These are phyloP conservation scores for Talaromyces sp. DNA, from an alignment of 2,329 filamentous ascomycete genomes.

Conservation along the genomic window DNA sequence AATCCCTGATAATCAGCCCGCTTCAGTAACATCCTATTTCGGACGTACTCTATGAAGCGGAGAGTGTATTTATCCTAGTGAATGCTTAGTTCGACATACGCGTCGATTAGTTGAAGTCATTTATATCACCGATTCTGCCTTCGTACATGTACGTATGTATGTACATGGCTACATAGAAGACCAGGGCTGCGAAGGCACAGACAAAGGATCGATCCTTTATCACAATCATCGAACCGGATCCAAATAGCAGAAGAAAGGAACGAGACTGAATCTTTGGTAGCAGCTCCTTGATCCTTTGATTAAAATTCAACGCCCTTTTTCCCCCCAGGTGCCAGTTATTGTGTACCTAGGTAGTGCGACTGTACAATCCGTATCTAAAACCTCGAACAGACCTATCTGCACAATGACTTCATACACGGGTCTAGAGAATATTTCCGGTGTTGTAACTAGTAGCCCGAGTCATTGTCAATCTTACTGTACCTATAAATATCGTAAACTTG, in stretches of 20 bases:
- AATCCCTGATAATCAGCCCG: not conserved
- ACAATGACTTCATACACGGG: not conserved
- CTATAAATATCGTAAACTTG: not conserved
- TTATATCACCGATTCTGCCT: not conserved
- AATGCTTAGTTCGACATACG: not conserved
- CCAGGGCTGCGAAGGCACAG: not conserved
- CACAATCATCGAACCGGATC: not conserved
- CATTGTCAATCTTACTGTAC: not conserved
- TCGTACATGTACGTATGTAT: not conserved
- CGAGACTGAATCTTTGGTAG: not conserved
- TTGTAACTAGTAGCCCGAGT: not conserved
- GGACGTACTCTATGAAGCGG: not conserved
- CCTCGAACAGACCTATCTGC: not conserved
- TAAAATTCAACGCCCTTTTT: not conserved
- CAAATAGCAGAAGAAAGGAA: not conserved
- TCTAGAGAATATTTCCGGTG: not conserved
- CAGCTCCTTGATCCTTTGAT: not conserved
- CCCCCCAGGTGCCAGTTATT: not conserved
- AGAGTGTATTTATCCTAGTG: not conserved
- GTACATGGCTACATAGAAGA: not conserved
- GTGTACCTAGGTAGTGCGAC: not conserved
- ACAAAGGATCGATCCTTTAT: not conserved
- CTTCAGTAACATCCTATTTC: not conserved
- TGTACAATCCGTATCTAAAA: not conserved
- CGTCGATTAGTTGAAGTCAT: not conserved